Evolutionary conservation across 1,139 yeast genomes (phyloP).

Genomic region (Pichia kudriavzevii): DNA sequence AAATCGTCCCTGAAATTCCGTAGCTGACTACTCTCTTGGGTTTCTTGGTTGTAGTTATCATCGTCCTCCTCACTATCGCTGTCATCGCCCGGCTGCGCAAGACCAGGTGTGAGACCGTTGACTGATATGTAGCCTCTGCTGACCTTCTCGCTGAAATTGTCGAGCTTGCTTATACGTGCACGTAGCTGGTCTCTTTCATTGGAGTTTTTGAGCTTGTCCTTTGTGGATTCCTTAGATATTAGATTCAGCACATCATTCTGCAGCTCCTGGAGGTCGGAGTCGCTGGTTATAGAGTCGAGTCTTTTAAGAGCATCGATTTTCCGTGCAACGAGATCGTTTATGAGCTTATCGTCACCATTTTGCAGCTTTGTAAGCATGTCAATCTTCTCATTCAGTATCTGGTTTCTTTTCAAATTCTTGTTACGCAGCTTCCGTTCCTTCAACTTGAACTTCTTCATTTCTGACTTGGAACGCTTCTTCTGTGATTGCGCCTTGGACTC

Average conservation of each 20-base stretch:
- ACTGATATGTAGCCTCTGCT: constrained; percentile 38
- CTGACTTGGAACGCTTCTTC: constrained; percentile 5
- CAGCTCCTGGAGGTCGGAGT: constrained; percentile 32
- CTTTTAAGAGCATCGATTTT: constrained; percentile 40
- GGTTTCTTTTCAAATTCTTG: constrained; percentile 32
- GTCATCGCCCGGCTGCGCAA: constrained; percentile 74
- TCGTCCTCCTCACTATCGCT: constrained; percentile 25
- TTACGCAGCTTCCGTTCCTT: constrained; percentile 20
- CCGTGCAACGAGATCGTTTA: constrained; percentile 41
- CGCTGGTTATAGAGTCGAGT: constrained; percentile 35
- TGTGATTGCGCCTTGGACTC: constrained; percentile 9
- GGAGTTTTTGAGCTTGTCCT: constrained; percentile 6
- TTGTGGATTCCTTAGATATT: constrained; percentile 6
- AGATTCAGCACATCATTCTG: constrained; percentile 16
- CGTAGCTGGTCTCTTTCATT: constrained; percentile 10
- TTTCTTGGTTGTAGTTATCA: constrained; percentile 12
- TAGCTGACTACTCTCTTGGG: constrained; percentile 1
- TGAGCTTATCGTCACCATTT: constrained; percentile 31
- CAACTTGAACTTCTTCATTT: constrained; percentile 9
- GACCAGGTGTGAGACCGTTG: constrained; percentile 83
- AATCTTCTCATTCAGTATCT: constrained; percentile 35
- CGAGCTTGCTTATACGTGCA: constrained; percentile 27
- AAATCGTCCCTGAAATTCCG: constrained; percentile 22
- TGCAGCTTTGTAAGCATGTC: constrained; percentile 45
- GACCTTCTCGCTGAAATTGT: constrained; percentile 35